Conservation (phyloP, 345 rosid genomes). For the Hirschfeldia incana region DNA sequence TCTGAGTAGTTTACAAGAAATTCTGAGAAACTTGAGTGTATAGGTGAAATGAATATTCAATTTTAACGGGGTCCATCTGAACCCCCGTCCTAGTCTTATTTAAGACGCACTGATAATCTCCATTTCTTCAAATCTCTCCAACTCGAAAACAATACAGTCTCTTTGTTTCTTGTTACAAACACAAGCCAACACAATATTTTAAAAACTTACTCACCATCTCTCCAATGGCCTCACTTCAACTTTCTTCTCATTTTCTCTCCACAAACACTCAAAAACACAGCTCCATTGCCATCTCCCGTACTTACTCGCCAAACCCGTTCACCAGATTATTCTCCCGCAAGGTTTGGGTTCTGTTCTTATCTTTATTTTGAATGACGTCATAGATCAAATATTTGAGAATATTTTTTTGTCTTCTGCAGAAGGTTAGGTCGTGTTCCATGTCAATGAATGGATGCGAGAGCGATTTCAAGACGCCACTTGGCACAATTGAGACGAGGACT, state of each 20-base stretch:
- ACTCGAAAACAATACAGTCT: too few relatives aligned
- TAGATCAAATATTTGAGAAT: background rate
- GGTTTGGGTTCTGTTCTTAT: background rate
- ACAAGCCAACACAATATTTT: too few relatives aligned
- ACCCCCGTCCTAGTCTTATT: background rate
- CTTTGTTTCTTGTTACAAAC: too few relatives aligned
- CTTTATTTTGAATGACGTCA: background rate
- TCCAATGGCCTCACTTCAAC: slow-evolving; percentile 33
- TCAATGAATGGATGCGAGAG: slow-evolving; percentile 83
- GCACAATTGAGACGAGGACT: slow-evolving; percentile 54
- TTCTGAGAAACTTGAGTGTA: background rate
- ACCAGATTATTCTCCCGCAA: slow-evolving; percentile 26
- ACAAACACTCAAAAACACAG: slow-evolving; percentile 17
- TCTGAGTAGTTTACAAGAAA: slow-evolving; percentile 31
- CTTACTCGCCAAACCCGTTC: slow-evolving; percentile 9
- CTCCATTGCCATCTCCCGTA: slow-evolving; percentile 15
- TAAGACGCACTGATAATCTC: background rate
- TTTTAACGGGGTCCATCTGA: background rate
- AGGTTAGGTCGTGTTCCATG: slow-evolving; percentile 34
- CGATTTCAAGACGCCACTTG: slow-evolving; percentile 50
- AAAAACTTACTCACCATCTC: background rate
- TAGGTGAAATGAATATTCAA: background rate
- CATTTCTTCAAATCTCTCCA: too few relatives aligned
- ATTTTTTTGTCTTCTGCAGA: background rate
- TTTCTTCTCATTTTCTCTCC: slow-evolving; percentile 28